Base-by-base conservation (phyloP, 495 filamentous ascomycete species). In the Aspergillus cristatus region DNA sequence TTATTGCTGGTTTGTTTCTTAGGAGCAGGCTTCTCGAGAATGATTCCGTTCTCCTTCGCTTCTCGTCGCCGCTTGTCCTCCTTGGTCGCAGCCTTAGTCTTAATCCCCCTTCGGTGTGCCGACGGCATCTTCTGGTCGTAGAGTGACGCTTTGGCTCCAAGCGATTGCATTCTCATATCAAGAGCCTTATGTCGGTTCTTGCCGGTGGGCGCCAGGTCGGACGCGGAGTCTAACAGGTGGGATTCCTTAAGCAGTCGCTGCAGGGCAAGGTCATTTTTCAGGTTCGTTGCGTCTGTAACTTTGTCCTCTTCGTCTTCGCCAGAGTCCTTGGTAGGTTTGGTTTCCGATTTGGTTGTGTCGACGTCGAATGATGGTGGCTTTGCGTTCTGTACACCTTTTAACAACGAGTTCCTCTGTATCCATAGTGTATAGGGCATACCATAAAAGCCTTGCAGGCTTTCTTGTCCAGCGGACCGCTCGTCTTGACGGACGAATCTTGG, bases 251-350 rank as follows among this genome's bases (percentile, higher is more conserved):
- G 76, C 8, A 98, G 74, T 12, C 87, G 76, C 50, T 96, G 89
- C 14, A 98, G 73, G 7, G 82, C 88, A 15, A 97, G 75, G 49
- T 98, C 91, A 54, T 96, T 91, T 60, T 90, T 90, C 2, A 96
- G 66, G 43, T 85, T 82, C 11, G 63, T 56, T 6, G 70, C 65
- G 49, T 84, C 81, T 2, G 62, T 58, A 10, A 57, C 50, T 28
- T 70, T 66, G 41, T 74, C 70, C 15, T 66, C 64, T 25, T 71
- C 62, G 34, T 75, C 63, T 14, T 54, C 55, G 41, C 53, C 8
- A 48, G 60, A 70, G 11, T 46, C 53, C 11, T 56, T 63, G 14
- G 54, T 48, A 20, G 50, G 40, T 7, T 55, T 49, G 12, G 52
- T 18, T 18, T 62, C 57, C 15, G 55, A 38, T 16, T 53, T 38